A percentile compares a stretch with the other conserved stretches of the same genome.
Conservation (phyloP, 148 eudicot species). For the Salicornia ramosissima region DNA sequence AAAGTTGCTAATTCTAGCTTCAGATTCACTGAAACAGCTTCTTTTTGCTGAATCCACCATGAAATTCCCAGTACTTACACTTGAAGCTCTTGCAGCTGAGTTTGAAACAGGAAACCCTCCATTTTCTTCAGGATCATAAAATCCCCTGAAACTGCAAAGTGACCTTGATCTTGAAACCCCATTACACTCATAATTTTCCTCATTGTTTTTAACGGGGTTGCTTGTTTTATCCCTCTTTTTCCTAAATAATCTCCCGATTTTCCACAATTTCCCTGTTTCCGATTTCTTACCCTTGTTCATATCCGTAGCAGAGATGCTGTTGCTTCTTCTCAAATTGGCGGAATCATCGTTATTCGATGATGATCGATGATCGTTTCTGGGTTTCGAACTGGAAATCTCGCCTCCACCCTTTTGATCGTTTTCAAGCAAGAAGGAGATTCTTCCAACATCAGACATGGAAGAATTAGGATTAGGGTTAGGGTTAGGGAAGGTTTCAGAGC, state of each 20-base stretch:
- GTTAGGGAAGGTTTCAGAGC: slow-evolving; percentile 52
- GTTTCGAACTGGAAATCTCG: slow-evolving; percentile 9
- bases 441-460: slow-evolving; percentile 44
- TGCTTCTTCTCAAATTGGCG: slow-evolving; percentile 44
- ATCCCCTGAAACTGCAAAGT: slow-evolving; percentile 58
- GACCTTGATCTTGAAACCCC: slow-evolving; percentile 78
- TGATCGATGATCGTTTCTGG: slow-evolving; percentile 17
- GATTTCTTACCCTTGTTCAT: slow-evolving; percentile 19
- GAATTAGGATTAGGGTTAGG: slow-evolving; percentile 39
- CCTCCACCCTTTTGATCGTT: slow-evolving; percentile 37
- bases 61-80: slow-evolving; percentile 49
- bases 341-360: slow-evolving; percentile 18
- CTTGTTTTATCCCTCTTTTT: slow-evolving; percentile 42
- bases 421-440: slow-evolving; percentile 74
- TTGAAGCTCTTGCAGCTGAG: slow-evolving; percentile 60
- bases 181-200: slow-evolving; percentile 30
- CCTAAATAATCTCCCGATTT: slow-evolving; percentile 53
- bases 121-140: slow-evolving; percentile 37
- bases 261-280: slow-evolving; percentile 50
- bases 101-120: slow-evolving; percentile 43
- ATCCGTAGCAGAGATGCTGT: slow-evolving; percentile 46
- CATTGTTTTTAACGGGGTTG: slow-evolving; percentile 27
- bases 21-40: slow-evolving; percentile 59
- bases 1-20: slow-evolving; percentile 55
- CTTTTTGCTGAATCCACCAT: slow-evolving; percentile 41